Evolutionary conservation across 179 eudicot species (phyloP), one percentile per base, ranked within the genome.

Genomic region (Vitellaria paradoxa): DNA sequence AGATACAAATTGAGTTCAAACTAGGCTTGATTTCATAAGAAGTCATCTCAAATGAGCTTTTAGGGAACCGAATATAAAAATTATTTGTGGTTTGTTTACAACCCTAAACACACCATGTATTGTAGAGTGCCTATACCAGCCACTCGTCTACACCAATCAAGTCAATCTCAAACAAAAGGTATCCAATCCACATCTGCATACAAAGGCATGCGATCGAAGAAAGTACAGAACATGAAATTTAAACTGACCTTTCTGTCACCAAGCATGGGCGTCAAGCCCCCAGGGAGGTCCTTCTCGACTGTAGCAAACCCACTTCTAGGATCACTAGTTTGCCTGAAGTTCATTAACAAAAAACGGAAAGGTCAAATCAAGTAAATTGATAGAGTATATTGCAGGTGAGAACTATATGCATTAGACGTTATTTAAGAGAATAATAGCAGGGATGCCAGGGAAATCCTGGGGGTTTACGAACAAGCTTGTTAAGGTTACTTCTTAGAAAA

Each of bases 191-290:
- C 26, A 20, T 7, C 7, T 37, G 60, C 49, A 65, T 12, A 45
- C 56, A 20, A 45, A 5, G 53, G 6, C 13, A 23, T 47, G 37
- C 2, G 50, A 23, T 12, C 18, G 45, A 49, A 21, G 42, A 42
- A 53, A 79, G 24, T n/a, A 53, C 42, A n/a, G 6, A 30, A 37
- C 45, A 46, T 42, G 21, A 23, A 52, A 61, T 67, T 26, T 40
- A 12, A 63, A 80, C 85, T 23, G 55, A 96, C 99, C 98, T 96
- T 96, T 81, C 85, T 89, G 80, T 96, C 97, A 3, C 99, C 99
- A 80, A 96, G 99, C 99, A 96, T 96, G 60, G 99, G 99, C 37
- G 98, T 96, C 85, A 96, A 79, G 72, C 99, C 85, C 77, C 99
- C 99, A 72, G 92, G 96, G 40, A 91, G 72, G 75, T 95, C 90